These are phyloP conservation scores for Russula sp. DNA, from an alignment of 768 basidiomycete species.

Conservation along the genomic window DNA sequence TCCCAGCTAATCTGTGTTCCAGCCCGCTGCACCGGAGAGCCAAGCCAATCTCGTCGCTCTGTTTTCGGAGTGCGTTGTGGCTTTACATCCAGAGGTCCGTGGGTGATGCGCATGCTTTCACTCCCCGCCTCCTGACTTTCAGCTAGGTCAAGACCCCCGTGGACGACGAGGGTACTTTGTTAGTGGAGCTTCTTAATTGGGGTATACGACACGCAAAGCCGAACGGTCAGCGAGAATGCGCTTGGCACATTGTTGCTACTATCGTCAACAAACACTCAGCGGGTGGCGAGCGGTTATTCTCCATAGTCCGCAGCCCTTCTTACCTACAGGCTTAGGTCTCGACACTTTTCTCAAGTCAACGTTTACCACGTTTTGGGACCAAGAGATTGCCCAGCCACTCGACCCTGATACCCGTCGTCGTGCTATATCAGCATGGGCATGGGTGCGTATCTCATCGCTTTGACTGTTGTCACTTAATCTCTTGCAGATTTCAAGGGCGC, in stretches of 20 bases:
- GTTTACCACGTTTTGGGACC: constrained; percentile 49
- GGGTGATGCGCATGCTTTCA: background rate
- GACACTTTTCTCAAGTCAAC: constrained; percentile 44
- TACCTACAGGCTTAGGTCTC: constrained; percentile 42
- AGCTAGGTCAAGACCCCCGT: constrained; percentile 52
- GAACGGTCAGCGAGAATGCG: constrained; percentile 52
- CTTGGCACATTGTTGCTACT: constrained; percentile 56
- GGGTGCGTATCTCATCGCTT: constrained; percentile 46
- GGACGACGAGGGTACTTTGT: constrained; percentile 48
- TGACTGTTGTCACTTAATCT: background rate
- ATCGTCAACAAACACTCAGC: constrained; percentile 76
- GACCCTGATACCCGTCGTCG: constrained; percentile 43
- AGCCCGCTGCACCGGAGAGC: constrained; percentile 44
- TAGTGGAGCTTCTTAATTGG: constrained; percentile 60
- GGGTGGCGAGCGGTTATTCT: constrained; percentile 44
- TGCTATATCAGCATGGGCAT: constrained; percentile 62
- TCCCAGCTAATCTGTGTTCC: background rate
- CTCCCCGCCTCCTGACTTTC: constrained; percentile 18
- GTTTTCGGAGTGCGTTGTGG: constrained; percentile 62
- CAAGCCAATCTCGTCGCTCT: constrained; percentile 67
- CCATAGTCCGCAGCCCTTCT: background rate
- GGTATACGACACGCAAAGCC: constrained; percentile 48
- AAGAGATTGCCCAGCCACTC: constrained; percentile 43
- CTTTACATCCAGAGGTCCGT: constrained; percentile 62
- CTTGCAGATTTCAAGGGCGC: constrained; percentile 68